A percentile compares a stretch with the other conserved stretches of the same genome.
phyloP scores from a whole-genome alignment of 2,329 filamentous ascomycete genomes.

The Trichophyton rubrum region DNA sequence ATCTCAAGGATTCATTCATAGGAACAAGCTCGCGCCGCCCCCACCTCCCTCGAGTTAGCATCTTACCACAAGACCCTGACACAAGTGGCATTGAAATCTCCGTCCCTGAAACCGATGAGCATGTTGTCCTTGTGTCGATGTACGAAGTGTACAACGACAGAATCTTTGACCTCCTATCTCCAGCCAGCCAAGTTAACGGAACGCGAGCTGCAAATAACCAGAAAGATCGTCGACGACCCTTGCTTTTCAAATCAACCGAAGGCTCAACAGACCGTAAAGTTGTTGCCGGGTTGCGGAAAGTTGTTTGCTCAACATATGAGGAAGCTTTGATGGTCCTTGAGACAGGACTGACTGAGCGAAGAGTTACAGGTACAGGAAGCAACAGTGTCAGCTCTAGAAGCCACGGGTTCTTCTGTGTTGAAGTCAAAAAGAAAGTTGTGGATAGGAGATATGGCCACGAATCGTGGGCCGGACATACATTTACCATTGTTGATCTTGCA shows the following conservation, averaged over 20 bases:
- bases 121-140: conserved; percentile 86
- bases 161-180: conserved; percentile 78
- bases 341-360: conserved; percentile 72
- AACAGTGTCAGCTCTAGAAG: conserved; percentile 88
- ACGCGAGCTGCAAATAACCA: conserved; percentile 36
- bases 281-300: conserved; percentile 80
- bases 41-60: conserved; percentile 55
- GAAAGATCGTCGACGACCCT: conserved; percentile 59
- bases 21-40: conserved; percentile 45
- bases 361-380: conserved; percentile 79
- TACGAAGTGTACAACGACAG: conserved; percentile 98
- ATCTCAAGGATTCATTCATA: conserved; percentile 42
- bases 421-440: conserved; percentile 67
- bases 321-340: conserved; percentile 86
- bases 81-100: conserved; percentile 57
- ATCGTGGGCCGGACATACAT: conserved; percentile 61
- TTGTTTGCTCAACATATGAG: conserved; percentile 67
- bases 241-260: conserved; percentile 89
- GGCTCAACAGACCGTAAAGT: conserved; percentile 82
- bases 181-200: conserved; percentile 30
- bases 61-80: conserved; percentile 60
- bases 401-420: conserved; percentile 91
- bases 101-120: conserved; percentile 59
- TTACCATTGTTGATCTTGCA: conserved; percentile 85
- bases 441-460: conserved; percentile 40